Evolutionary conservation across 345 rosid species (phyloP).

Genomic region (Firmiana major): DNA sequence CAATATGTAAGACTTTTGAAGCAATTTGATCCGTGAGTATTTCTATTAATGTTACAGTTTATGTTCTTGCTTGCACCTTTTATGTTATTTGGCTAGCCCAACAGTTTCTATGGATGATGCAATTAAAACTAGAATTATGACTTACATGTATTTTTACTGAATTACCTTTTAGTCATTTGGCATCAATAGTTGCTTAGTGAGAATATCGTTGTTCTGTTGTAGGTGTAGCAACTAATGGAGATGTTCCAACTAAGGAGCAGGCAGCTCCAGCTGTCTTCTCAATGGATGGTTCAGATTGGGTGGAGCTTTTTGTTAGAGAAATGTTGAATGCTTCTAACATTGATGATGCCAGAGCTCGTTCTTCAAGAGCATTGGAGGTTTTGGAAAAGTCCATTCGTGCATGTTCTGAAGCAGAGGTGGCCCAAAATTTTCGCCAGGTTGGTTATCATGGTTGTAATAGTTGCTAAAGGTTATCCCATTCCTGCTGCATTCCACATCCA

Average conservation of each 20-base stretch:
- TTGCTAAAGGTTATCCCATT: not conserved
- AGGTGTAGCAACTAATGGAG: conserved; percentile 23
- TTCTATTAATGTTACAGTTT: not conserved
- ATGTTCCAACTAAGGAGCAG: conserved; percentile 23
- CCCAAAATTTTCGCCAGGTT: conserved; percentile 46
- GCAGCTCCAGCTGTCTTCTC: conserved; percentile 27
- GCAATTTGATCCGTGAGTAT: not conserved
- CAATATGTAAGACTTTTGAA: not conserved
- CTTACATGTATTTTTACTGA: not conserved
- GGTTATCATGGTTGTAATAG: not conserved
- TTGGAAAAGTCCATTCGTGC: conserved; percentile 55
- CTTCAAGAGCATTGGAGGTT: conserved; percentile 53
- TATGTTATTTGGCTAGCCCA: not conserved
- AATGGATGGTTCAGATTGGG: conserved; percentile 59
- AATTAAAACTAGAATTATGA: not conserved
- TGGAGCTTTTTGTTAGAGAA: conserved; percentile 60
- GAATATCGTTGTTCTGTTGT: not conserved
- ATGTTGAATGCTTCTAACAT: conserved; percentile 56
- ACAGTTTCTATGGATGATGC: not conserved
- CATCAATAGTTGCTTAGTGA: not conserved
- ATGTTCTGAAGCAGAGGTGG: conserved; percentile 46
- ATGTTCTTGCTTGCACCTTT: not conserved
- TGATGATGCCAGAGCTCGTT: conserved; percentile 69
- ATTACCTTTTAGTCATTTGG: not conserved
- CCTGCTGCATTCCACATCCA: not conserved